These are phyloP conservation scores for Cenchrus purpureus DNA, from an alignment of 176 grass and related monocot species.

Conservation along the genomic window DNA sequence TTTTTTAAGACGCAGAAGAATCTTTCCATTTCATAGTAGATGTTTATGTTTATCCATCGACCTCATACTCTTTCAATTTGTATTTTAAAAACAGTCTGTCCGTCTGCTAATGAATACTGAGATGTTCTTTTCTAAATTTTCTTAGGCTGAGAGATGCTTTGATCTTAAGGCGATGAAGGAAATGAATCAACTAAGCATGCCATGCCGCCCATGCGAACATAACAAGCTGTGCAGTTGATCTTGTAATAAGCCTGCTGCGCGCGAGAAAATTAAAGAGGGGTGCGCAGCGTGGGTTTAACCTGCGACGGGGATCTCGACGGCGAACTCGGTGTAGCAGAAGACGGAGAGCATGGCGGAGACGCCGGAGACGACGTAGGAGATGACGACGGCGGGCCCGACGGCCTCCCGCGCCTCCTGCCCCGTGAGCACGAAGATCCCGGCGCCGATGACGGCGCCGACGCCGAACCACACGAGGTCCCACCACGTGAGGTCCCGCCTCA, in stretches of 20 bases:
- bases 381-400: conserved; percentile 77
- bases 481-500: conserved; percentile 83
- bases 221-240: background rate
- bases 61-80: background rate
- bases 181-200: background rate
- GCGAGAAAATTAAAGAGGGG: too few species aligned
- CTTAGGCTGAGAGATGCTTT: too few species aligned
- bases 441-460: conserved; percentile 79
- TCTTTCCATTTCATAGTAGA: background rate
- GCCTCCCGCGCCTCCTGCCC: conserved; percentile 50
- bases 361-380: conserved; percentile 86
- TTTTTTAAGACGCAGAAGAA: background rate
- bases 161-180: background rate
- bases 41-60: background rate
- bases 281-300: conserved; percentile 42
- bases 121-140: background rate
- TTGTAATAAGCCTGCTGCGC: background rate
- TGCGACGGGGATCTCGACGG: conserved; percentile 92
- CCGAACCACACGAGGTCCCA: conserved; percentile 88
- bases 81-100: background rate
- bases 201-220: background rate
- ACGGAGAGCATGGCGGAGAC: conserved; percentile 97
- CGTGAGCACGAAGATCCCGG: conserved; percentile 90
- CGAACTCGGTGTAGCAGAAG: conserved; percentile 99
- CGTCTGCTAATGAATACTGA: background rate